Conservation (phyloP, 768 basidiomycete species). For the Agaricus subrufescens region DNA sequence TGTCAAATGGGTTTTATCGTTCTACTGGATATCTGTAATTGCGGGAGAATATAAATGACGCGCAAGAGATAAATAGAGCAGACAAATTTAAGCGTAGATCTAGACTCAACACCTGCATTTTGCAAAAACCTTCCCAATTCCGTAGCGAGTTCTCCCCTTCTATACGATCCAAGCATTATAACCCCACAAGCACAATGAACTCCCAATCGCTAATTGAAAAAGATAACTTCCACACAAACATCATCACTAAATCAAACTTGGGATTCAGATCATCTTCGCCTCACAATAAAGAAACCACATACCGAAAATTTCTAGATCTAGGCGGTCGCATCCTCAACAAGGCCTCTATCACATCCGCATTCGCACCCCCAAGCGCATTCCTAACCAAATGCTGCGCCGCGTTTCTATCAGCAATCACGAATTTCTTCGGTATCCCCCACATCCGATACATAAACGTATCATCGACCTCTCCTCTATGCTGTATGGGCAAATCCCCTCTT, state of each 20-base stretch:
- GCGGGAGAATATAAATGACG: too few species aligned
- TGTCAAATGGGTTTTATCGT: too few species aligned
- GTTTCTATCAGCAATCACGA: conserved; percentile 36
- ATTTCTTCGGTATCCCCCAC: conserved; percentile 35
- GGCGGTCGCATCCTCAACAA: conserved; percentile 34
- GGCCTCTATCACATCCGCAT: conserved; percentile 34
- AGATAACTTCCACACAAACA: conserved; percentile 21
- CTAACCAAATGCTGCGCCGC: conserved; percentile 45
- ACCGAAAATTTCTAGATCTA: conserved; percentile 34
- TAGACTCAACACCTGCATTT: too few species aligned
- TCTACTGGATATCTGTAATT: too few species aligned
- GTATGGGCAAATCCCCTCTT: conserved; percentile 27
- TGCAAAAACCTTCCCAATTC: too few species aligned
- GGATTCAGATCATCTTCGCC: background rate
- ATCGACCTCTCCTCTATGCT: conserved; percentile 19
- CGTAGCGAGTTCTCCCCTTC: too few species aligned
- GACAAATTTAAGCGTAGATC: too few species aligned
- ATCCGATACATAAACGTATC: conserved; percentile 29
- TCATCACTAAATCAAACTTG: conserved; percentile 17
- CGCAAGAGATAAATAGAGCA: too few species aligned
- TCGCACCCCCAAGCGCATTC: conserved; percentile 52
- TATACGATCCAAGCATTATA: too few species aligned
- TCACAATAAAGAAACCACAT: conserved; percentile 7
- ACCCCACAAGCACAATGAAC: too few species aligned
- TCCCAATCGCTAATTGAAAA: conserved; percentile 18